Evolutionary conservation across 2,329 filamentous ascomycete genomes (phyloP), one percentile per base, ranked within the genome.

Genomic region (Sporothrix humicola): DNA sequence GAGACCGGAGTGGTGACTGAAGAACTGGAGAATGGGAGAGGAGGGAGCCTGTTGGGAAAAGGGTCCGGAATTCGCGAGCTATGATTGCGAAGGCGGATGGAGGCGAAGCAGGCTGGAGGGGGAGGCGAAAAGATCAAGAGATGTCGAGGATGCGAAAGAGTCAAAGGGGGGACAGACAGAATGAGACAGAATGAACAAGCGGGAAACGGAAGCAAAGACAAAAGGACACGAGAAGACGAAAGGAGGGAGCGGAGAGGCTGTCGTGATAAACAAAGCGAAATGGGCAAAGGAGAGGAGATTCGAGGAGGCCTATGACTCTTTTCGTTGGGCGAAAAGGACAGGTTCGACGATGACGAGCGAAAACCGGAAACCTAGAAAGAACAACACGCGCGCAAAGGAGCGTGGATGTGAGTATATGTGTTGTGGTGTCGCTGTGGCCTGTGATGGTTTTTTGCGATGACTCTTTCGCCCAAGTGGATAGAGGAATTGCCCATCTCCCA

Each of bases 401-500:
- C 75, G 74, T 73, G 70, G 74, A 74, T 77, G 76, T 76, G 73
- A 76, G 74, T 75, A 74, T 71, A 76, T 54, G 69, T 61, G 69
- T 63, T 46, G 20, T n/a, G 69, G 68, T 52, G 72, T 69, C 65
- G 65, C 65, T 50, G 68, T 71, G 75, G 70, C 74, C 73, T 73
- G 74, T 72, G 75, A 76, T 75, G 73, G 73, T 37, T 75, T 65
- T 73, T 72, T 71, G 73, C 75, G 75, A 77, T 77, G 76, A 77
- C 76, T 77, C 76, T 74, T 75, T 37, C 71, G 68, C 68, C 69
- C 71, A 73, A 42, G 44, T 63, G 72, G 69, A 20, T 65, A 58
- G 63, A 71, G 58, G n/a, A 44, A 54, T 44, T 56, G 59, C 56
- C 66, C 37, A 54, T 44, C 50, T 54, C 56, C 66, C 37, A 46